These are phyloP conservation scores for Citrus reticulata DNA, from an alignment of 345 rosid genomes.

Conservation along the genomic window DNA sequence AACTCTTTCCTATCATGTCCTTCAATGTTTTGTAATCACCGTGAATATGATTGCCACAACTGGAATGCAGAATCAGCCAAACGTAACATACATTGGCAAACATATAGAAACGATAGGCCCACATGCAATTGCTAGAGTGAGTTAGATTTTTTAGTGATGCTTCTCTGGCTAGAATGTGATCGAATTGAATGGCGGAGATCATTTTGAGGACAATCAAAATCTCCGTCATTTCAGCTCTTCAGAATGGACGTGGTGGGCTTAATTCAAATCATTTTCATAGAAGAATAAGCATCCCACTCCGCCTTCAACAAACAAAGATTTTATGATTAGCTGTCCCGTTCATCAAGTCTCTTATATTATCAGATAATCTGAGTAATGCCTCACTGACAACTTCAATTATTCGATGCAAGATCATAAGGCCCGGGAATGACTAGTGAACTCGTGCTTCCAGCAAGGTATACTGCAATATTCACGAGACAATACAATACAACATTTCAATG, in stretches of 20 bases:
- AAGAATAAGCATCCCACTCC: too few relatives aligned
- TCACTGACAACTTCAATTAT: neutral
- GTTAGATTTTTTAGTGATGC: neutral
- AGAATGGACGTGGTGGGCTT: neutral
- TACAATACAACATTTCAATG: neutral
- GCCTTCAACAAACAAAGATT: too few relatives aligned
- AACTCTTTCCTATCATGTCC: neutral
- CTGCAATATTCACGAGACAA: neutral
- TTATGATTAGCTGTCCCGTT: neutral
- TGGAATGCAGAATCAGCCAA: neutral
- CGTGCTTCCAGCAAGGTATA: neutral
- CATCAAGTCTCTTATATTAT: neutral
- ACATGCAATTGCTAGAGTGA: neutral
- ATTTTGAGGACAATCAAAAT: conserved; percentile 12
- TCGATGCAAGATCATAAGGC: neutral
- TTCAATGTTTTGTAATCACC: neutral
- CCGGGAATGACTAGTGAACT: neutral
- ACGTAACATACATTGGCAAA: neutral
- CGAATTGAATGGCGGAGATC: conserved; percentile 14
- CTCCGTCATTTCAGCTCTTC: conserved; percentile 7
- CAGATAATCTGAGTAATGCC: too few relatives aligned
- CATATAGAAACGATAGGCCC: neutral
- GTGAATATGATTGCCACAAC: neutral
- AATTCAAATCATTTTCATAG: too few relatives aligned
- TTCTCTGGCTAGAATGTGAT: conserved; percentile 18